Evolutionary conservation across 345 rosid genomes (phyloP), one percentile per base, ranked within the genome.

Genomic region (Capsella bursapastoris): DNA sequence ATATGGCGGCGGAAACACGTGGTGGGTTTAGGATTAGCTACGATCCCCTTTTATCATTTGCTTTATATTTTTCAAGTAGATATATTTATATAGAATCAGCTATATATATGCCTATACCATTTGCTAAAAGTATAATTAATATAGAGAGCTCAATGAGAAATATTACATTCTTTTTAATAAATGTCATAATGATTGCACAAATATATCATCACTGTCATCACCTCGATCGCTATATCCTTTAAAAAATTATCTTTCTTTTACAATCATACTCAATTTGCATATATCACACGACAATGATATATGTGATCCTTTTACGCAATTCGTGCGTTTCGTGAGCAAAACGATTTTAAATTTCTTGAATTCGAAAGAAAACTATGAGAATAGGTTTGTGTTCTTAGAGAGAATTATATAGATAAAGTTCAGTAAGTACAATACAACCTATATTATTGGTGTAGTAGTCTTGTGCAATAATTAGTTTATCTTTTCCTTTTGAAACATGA

Each of bases 1-100:
- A 72, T 22, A 78, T 60, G 77, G 73, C 81, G 81, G 81, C 81
- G 77, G 73, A 72, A 68, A 78, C 43, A 78, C 81, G 77, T 72
- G 81, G 77, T 77, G 75, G 80, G 80, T 64, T 77, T 70, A 70
- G 66, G 55, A 56, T 57, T 64, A 70, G 66, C 47, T 7, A 77
- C 67, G n/a, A 70, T 48, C 56, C 9, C 29, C 48, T 77, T 76
- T 76, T 40, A 44, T 51, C 43, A 57, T 49, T 56, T 57, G 76
- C 72, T 70, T 77, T 70, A 48, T 22, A 35, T 4, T 70, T 38
- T 27, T 37, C 6, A 35, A 15, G 4, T 28, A 53, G 14, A 63
- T 70, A 45, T 3, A 14, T 13, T 38, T 14, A 34, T 6, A 34
- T 6, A 38, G 12, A 48, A 53, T 64, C 66, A 53, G 70, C 79